Percentiles rank a stretch among this genome's conserved stretches.
These are phyloP conservation scores for Vaccinium darrowii DNA, from an alignment of 148 eudicot species.

Conservation along the genomic window DNA sequence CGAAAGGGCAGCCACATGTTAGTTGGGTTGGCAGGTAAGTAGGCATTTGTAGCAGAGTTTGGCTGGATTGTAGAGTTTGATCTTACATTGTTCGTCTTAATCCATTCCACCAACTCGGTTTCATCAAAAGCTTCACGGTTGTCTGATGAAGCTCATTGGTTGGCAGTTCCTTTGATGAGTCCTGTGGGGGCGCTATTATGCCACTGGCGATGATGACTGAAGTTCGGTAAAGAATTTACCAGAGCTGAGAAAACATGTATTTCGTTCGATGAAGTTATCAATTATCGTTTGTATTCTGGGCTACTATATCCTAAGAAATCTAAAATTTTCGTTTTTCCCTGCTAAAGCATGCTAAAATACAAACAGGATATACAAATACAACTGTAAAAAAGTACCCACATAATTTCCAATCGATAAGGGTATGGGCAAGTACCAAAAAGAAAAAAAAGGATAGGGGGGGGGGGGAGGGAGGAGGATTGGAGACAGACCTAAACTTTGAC, in stretches of 20 bases:
- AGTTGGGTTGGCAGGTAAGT: constrained; percentile 56
- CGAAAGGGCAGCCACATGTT: constrained; percentile 19
- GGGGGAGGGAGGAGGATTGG: too few species aligned
- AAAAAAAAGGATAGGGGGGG: too few species aligned
- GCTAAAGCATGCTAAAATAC: background rate
- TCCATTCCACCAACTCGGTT: constrained; percentile 46
- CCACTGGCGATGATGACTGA: constrained; percentile 18
- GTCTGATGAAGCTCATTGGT: constrained; percentile 36
- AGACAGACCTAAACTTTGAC: too few species aligned
- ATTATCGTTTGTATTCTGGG: background rate
- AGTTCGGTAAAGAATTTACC: constrained; percentile 10
- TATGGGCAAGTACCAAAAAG: too few species aligned
- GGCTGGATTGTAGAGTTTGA: constrained; percentile 28
- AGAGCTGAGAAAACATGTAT: constrained; percentile 20
- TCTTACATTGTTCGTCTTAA: background rate
- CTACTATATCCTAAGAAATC: background rate
- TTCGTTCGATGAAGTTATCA: constrained; percentile 16
- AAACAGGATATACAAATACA: background rate
- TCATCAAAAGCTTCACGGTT: constrained; percentile 31
- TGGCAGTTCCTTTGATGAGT: constrained; percentile 14
- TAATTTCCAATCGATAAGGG: too few species aligned
- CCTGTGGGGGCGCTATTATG: constrained; percentile 6
- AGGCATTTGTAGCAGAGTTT: constrained; percentile 70
- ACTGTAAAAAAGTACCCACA: too few species aligned
- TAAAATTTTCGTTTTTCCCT: background rate